Evolutionary conservation across 768 basidiomycete genomes (phyloP).

Genomic region (Mycena albidolilacea): DNA sequence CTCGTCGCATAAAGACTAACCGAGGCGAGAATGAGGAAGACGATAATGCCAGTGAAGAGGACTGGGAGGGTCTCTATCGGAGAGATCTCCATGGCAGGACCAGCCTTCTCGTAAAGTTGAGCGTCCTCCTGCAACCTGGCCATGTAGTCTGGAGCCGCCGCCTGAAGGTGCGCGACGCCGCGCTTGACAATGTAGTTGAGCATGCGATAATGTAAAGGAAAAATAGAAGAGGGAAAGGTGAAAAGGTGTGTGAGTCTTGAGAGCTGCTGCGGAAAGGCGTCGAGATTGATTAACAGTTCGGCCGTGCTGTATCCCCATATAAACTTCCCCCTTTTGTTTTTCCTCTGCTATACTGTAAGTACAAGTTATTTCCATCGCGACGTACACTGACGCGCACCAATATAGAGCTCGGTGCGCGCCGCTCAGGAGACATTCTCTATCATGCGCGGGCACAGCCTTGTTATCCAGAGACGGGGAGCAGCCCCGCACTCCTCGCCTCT

Average conservation of each 20-base stretch:
- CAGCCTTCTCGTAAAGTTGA: background rate
- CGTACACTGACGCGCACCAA: background rate
- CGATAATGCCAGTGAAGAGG: too few species aligned
- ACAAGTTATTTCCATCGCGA: background rate
- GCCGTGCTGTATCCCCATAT: too few species aligned
- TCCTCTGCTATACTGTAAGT: background rate
- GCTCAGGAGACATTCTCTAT: background rate
- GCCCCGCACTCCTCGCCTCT: background rate
- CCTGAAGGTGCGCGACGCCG: background rate
- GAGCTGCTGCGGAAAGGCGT: too few species aligned
- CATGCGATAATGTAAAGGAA: background rate
- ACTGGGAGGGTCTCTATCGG: too few species aligned
- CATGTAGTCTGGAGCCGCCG: background rate
- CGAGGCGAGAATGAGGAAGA: too few species aligned
- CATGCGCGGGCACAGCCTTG: too few species aligned
- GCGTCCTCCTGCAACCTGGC: background rate
- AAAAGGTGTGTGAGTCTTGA: too few species aligned
- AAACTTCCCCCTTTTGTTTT: too few species aligned
- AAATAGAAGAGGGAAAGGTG: too few species aligned
- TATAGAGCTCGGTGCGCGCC: constrained; percentile 9
- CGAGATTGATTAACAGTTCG: too few species aligned
- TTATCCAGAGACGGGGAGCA: background rate
- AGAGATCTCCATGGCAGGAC: too few species aligned
- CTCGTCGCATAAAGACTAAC: too few species aligned
- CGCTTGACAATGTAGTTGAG: background rate